These are phyloP conservation scores for Sphagnurus paluster DNA, from an alignment of 1,284 basidiomycete genomes.

Conservation along the genomic window DNA sequence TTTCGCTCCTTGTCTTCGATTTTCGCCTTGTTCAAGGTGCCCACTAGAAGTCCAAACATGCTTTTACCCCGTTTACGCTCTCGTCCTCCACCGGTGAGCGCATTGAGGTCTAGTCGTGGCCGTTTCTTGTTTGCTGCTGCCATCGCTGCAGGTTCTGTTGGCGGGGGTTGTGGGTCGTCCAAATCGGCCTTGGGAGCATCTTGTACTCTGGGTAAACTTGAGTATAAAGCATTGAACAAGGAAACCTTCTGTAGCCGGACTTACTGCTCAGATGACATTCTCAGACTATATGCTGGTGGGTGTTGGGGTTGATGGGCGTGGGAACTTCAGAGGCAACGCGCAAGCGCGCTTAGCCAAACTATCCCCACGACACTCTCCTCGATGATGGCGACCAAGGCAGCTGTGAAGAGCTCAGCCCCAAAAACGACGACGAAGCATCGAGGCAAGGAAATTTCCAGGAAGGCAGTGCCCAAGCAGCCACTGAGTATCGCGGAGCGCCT, in stretches of 20 bases:
- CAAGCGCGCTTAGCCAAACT: too few relatives aligned
- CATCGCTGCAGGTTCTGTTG: slow-evolving; percentile 35
- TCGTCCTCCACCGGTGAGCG: slow-evolving; percentile 36
- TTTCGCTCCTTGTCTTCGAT: slow-evolving; percentile 78
- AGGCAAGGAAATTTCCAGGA: slow-evolving; percentile 25
- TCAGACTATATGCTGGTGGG: slow-evolving; percentile 19
- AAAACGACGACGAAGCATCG: slow-evolving; percentile 15
- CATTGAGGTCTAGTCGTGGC: slow-evolving; percentile 66
- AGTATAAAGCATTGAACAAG: neutral
- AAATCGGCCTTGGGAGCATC: slow-evolving; percentile 31
- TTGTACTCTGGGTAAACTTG: slow-evolving; percentile 27
- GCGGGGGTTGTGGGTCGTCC: slow-evolving; percentile 33
- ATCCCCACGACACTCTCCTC: neutral
- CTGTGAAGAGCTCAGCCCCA: slow-evolving; percentile 10
- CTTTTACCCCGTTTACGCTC: slow-evolving; percentile 80
- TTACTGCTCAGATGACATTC: slow-evolving; percentile 58
- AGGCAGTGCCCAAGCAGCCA: slow-evolving; percentile 46
- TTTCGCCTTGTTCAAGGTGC: slow-evolving; percentile 81
- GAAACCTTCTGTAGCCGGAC: slow-evolving; percentile 13
- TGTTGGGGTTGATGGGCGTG: slow-evolving; percentile 29
- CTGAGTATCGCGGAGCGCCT: slow-evolving; percentile 43
- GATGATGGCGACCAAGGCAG: slow-evolving; percentile 16
- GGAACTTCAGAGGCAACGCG: slow-evolving; percentile 20
- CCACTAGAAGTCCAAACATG: slow-evolving; percentile 79
- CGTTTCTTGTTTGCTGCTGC: slow-evolving; percentile 51